Evolutionary conservation across 129 eudicot genomes (phyloP).

Genomic region (Flaveria sonorensis): DNA sequence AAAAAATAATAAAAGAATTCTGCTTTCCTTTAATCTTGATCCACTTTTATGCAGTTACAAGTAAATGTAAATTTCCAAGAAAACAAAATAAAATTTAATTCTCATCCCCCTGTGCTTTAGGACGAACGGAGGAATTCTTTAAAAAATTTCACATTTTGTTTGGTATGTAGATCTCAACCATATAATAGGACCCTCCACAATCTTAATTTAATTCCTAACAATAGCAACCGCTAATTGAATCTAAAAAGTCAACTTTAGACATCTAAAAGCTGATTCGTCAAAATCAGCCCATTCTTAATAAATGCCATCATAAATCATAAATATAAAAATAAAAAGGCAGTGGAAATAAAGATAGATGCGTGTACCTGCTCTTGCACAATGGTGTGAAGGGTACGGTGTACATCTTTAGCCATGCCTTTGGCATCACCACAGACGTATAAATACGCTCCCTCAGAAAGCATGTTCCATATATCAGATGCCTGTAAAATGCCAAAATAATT

Average conservation of each 20-base stretch:
- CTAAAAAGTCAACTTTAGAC: conserved; percentile 21
- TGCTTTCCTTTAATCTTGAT: not conserved
- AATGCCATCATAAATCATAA: conserved; percentile 10
- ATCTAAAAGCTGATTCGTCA: not conserved
- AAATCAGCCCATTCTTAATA: not conserved
- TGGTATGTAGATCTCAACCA: not conserved
- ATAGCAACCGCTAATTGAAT: not conserved
- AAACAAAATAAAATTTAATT: not conserved
- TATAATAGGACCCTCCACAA: not conserved
- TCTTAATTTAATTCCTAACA: not conserved
- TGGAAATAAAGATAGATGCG: not conserved
- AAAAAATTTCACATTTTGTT: not conserved
- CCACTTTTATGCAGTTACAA: not conserved
- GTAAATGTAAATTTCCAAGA: not conserved
- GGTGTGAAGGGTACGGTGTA: conserved; percentile 91
- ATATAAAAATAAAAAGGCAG: not conserved
- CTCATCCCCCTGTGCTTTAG: not conserved
- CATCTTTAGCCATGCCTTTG: conserved; percentile 99
- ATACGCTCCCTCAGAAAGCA: conserved; percentile 87
- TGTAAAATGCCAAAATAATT: conserved; percentile 27
- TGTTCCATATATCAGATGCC: conserved; percentile 88
- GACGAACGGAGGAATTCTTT: not conserved
- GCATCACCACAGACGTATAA: conserved; percentile 98
- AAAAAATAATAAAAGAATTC: not conserved
- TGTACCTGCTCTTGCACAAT: conserved; percentile 89